Evolutionary conservation across 768 basidiomycete genomes (phyloP).

Genomic region (Rhodosporidiobolus odoratus): DNA sequence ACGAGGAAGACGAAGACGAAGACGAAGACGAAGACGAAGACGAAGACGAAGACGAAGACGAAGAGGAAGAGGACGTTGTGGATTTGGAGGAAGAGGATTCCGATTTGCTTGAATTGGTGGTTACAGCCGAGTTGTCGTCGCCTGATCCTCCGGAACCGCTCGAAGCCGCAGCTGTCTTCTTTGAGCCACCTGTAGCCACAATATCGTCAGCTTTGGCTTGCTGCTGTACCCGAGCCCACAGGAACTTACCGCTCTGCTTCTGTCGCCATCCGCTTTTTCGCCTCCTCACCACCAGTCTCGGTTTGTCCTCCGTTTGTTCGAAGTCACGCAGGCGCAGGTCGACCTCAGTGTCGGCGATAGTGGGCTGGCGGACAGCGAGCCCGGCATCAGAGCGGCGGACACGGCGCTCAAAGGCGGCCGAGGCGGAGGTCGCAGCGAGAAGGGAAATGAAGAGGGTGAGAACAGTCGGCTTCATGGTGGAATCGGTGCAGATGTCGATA

Average conservation of each 20-base stretch:
- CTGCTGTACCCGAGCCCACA: no score
- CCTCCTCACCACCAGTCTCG: constrained; percentile 2
- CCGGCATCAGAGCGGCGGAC: neutral
- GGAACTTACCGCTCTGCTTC: neutral
- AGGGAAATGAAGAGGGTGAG: constrained; percentile 10
- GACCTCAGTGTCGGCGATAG: neutral
- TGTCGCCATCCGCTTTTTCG: neutral
- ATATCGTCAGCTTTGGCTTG: no score
- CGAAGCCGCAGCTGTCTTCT: no score
- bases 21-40: constrained; percentile 26
- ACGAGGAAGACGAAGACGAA: constrained; percentile 29
- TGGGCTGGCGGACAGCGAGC: neutral
- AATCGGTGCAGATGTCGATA: constrained; percentile 4
- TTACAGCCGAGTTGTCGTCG: neutral
- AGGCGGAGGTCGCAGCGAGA: constrained; percentile 4
- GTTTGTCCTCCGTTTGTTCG: no score
- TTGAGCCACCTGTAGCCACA: no score
- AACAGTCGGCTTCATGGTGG: constrained; percentile 14
- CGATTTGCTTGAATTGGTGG: neutral
- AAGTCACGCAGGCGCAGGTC: no score
- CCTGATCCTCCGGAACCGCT: no score
- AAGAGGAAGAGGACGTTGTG: constrained; percentile 2
- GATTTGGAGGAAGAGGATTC: neutral
- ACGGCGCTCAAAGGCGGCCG: constrained; percentile 8
- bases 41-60: constrained; percentile 16